Conservation (phyloP, 345 rosid genomes). For the Carallia brachiata region DNA sequence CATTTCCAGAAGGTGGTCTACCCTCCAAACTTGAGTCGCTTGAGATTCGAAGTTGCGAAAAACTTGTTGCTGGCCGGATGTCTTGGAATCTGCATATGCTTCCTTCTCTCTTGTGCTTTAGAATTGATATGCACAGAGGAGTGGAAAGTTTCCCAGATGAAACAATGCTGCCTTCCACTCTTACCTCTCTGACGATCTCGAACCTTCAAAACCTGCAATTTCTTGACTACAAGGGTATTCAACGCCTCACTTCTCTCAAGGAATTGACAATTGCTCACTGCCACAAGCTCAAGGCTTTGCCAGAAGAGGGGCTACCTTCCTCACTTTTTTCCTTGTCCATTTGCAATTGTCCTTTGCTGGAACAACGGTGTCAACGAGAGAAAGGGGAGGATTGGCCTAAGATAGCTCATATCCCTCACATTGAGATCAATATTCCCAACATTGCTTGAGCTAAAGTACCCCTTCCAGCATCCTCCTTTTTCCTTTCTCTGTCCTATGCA, state of each 20-base stretch:
- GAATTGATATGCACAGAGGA: not conserved
- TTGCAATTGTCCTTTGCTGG: conserved; percentile 10
- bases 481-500: too few relatives aligned
- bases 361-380: conserved; percentile 1
- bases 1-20: conserved; percentile 19
- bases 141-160: conserved; percentile 13
- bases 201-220: conserved; percentile 7
- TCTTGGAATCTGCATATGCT: conserved; percentile 20
- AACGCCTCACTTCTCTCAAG: conserved; percentile 3
- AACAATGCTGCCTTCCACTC: conserved; percentile 7
- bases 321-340: not conserved
- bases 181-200: conserved; percentile 7
- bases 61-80: conserved; percentile 6
- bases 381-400: conserved; percentile 5
- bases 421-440: not conserved
- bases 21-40: conserved; percentile 14
- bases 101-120: conserved; percentile 5
- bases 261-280: conserved; percentile 2
- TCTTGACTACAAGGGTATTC: conserved; percentile 4
- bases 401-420: conserved; percentile 1
- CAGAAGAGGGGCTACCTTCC: conserved; percentile 2
- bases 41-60: conserved; percentile 1
- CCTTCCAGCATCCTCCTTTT: too few relatives aligned
- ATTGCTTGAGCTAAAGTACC: too few relatives aligned
- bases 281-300: not conserved